A percentile compares a stretch with the other conserved stretches of the same genome.
Conservation (phyloP, 306 rosid species). For the Trifolium repens region DNA sequence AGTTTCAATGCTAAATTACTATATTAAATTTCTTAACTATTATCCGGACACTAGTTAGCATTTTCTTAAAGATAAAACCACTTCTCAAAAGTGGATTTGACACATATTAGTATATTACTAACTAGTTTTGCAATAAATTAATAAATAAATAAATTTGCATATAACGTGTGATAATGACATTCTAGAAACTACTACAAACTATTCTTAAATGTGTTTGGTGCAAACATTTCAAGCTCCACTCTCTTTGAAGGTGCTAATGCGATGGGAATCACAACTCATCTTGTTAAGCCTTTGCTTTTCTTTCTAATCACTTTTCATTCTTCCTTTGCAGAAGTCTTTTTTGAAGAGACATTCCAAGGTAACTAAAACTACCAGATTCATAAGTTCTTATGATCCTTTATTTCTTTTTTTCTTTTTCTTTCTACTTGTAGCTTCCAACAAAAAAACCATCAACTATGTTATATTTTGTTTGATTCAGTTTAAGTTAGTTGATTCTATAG, state of each 20-base stretch:
- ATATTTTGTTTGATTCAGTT: not conserved
- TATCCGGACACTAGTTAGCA: too few relatives aligned
- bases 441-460: not conserved
- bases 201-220: not conserved
- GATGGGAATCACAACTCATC: constrained; percentile 7
- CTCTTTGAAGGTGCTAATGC: not conserved
- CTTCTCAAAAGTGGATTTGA: too few relatives aligned
- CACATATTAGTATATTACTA: too few relatives aligned
- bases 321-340: constrained; percentile 54
- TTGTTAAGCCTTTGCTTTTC: constrained; percentile 30
- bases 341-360: constrained; percentile 74
- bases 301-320: constrained; percentile 32
- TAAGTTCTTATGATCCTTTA: not conserved
- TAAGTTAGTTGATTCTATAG: constrained; percentile 10
- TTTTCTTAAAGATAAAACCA: too few relatives aligned
- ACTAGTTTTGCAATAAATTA: too few relatives aligned
- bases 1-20: too few relatives aligned
- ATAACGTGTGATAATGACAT: not conserved
- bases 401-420: not conserved
- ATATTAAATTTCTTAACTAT: too few relatives aligned
- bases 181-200: not conserved
- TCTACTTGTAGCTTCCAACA: not conserved
- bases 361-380: not conserved
- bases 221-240: not conserved
- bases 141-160: too few relatives aligned